Conservation (phyloP, 139 green algal species). For the Picochlorum sp. region DNA sequence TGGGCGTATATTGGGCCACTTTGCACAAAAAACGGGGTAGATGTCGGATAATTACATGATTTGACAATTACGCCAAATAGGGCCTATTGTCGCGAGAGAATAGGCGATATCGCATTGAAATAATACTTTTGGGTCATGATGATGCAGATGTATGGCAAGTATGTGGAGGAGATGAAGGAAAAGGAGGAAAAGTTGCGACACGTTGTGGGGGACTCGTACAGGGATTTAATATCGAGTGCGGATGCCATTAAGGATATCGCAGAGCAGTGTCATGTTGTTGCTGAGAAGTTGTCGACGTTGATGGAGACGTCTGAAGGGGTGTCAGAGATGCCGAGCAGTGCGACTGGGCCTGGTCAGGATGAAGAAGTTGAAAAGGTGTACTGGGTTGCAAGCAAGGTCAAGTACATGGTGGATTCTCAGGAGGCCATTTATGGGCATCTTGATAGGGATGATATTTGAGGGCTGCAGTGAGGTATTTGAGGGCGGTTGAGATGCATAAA, state of each 20-base stretch:
- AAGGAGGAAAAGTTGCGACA: conserved; percentile 81
- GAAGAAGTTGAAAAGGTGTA: conserved; percentile 37
- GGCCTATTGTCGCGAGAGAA: neutral
- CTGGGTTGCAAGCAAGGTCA: conserved; percentile 74
- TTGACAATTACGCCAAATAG: neutral
- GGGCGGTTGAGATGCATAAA: conserved; percentile 60
- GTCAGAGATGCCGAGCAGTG: neutral
- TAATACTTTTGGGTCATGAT: neutral
- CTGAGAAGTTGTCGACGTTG: conserved; percentile 46
- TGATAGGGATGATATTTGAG: conserved; percentile 65
- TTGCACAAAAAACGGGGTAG: neutral
- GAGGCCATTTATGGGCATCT: conserved; percentile 94
- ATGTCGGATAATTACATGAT: neutral
- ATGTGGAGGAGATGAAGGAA: conserved; percentile 70
- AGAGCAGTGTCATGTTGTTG: conserved; percentile 45
- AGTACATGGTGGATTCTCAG: conserved; percentile 92
- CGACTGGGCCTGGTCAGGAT: neutral
- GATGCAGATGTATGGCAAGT: neutral
- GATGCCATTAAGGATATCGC: conserved; percentile 83
- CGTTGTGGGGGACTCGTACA: conserved; percentile 84
- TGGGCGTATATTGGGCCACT: neutral
- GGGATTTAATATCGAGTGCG: conserved; percentile 85
- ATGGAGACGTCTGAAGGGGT: conserved; percentile 28
- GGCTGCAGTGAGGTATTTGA: conserved; percentile 66
- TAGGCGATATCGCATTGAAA: neutral